Conservation (phyloP, 371 early-diverging fungal genomes). For the Smittium culicis region DNA sequence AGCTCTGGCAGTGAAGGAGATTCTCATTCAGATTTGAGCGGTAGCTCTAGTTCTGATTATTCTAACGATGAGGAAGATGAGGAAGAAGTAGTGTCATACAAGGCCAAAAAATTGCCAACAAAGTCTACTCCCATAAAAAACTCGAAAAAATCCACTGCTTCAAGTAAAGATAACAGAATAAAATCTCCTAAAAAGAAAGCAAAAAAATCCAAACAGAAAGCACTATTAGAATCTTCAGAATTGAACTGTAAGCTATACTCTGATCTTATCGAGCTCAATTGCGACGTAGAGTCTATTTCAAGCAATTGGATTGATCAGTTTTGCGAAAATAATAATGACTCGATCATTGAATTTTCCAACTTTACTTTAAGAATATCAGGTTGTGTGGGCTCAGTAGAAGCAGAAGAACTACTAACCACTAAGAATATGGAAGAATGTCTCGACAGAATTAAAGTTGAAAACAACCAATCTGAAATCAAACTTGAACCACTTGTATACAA, state of each 20-base stretch:
- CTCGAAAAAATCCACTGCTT: no score
- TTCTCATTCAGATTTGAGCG: background rate
- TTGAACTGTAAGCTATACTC: background rate
- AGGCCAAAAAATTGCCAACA: background rate
- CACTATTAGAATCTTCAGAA: background rate
- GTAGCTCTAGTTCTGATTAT: background rate
- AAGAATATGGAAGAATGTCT: conserved; percentile 29
- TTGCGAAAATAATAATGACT: conserved; percentile 15
- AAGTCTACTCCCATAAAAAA: no score
- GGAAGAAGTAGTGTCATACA: background rate
- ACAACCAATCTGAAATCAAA: background rate
- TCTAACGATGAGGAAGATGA: background rate
- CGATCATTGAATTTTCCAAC: conserved; percentile 24
- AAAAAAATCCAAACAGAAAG: background rate
- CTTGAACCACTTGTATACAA: conserved; percentile 46
- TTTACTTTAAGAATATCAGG: conserved; percentile 22
- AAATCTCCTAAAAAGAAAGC: background rate
- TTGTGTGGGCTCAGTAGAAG: conserved; percentile 20
- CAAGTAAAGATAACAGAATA: background rate
- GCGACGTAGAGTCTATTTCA: conserved; percentile 24
- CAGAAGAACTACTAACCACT: conserved; percentile 17
- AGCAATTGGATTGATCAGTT: conserved; percentile 43
- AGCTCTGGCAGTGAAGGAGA: background rate
- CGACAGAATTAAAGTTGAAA: conserved; percentile 18
- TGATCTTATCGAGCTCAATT: conserved; percentile 20